Conservation (phyloP, 225 moss, liverwort and hornwort species). For the Pleurozium schreberi region DNA sequence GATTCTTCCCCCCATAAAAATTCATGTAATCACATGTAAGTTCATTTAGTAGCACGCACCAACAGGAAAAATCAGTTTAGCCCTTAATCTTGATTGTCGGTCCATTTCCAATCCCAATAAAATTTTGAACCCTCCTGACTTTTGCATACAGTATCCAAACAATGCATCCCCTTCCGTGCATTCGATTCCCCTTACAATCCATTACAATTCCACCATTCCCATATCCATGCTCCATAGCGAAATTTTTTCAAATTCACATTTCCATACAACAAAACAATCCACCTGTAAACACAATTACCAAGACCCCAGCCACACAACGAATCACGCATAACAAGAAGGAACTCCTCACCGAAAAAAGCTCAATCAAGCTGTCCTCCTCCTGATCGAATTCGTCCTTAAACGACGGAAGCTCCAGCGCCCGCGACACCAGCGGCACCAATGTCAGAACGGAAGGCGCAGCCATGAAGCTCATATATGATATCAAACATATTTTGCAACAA, state of each 20-base stretch:
- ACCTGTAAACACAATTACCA: not conserved
- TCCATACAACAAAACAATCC: not conserved
- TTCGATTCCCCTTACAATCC: not conserved
- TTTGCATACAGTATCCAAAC: not conserved
- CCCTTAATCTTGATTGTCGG: not conserved
- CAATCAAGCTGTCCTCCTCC: slow-evolving; percentile 38
- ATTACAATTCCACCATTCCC: not conserved
- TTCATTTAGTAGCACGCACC: not conserved
- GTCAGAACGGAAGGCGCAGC: not conserved
- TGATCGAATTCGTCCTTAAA: slow-evolving; percentile 31
- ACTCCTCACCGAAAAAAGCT: slow-evolving; percentile 29
- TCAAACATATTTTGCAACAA: not conserved
- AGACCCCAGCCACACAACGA: not conserved
- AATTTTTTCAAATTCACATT: not conserved
- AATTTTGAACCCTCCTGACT: not conserved
- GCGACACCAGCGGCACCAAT: not conserved
- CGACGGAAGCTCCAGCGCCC: slow-evolving; percentile 16
- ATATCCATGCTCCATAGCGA: not conserved
- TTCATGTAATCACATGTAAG: not conserved
- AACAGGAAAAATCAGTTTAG: not conserved
- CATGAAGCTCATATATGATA: not conserved
- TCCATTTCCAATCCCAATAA: not conserved
- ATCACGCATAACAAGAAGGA: not conserved
- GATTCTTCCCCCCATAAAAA: not conserved
- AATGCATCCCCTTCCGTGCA: not conserved